These are phyloP conservation scores for Saururus chinensis DNA, from an alignment of 164 flowering plant genomes.

Conservation along the genomic window DNA sequence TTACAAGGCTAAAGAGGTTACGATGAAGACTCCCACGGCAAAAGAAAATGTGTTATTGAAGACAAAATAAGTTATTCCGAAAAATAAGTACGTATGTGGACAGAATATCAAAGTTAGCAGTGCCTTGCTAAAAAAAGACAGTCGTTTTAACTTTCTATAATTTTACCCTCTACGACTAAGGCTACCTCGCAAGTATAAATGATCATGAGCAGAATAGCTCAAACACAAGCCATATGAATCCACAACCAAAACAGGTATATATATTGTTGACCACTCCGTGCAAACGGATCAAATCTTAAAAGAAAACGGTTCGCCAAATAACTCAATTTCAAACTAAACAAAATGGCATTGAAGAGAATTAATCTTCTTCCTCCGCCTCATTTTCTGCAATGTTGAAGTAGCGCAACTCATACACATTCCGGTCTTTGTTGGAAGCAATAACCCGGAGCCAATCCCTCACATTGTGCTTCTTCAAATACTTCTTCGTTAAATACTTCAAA, in stretches of 20 bases:
- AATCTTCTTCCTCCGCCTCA: constrained; percentile 56
- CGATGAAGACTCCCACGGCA: background rate
- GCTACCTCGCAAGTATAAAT: too few relatives aligned
- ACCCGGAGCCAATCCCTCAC: constrained; percentile 76
- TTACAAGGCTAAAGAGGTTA: background rate
- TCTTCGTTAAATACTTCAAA: constrained; percentile 62
- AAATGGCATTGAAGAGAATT: background rate
- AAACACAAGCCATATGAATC: too few relatives aligned
- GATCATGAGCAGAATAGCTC: too few relatives aligned
- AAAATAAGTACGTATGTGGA: too few relatives aligned
- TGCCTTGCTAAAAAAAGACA: too few relatives aligned
- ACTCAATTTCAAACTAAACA: background rate
- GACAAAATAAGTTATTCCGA: too few relatives aligned
- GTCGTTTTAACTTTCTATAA: too few relatives aligned
- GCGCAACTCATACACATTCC: constrained; percentile 55
- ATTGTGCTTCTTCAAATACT: constrained; percentile 72
- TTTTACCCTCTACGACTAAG: too few relatives aligned
- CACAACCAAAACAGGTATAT: background rate
- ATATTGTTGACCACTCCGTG: background rate
- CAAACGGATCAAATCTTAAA: too few relatives aligned
- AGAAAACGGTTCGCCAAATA: background rate
- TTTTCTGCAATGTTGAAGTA: constrained; percentile 84
- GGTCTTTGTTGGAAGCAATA: constrained; percentile 63
- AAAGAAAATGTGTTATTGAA: too few relatives aligned
- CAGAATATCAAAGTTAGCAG: too few relatives aligned